Percentiles rank a stretch among this genome's conserved stretches.
These are phyloP conservation scores for Prunus padus DNA, from an alignment of 306 rosid species.

Conservation along the genomic window DNA sequence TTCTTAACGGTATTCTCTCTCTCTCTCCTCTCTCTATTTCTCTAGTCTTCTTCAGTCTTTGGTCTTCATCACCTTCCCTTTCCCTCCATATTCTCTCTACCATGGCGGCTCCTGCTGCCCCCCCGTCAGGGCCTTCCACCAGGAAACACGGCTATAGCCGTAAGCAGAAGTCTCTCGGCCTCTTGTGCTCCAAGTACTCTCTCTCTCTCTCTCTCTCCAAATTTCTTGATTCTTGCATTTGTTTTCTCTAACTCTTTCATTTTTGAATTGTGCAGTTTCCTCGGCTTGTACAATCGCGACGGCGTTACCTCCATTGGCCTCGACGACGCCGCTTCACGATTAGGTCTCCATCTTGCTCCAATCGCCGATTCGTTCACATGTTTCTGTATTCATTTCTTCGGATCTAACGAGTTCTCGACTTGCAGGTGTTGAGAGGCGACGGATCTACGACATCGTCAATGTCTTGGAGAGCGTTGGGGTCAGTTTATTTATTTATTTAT, in stretches of 20 bases:
- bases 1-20: conserved; percentile 35
- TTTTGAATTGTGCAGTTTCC: conserved; percentile 40
- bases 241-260: background rate
- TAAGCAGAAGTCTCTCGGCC: conserved; percentile 63
- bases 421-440: conserved; percentile 82
- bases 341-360: conserved; percentile 47
- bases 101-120: conserved; percentile 42
- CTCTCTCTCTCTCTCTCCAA: background rate
- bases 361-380: background rate
- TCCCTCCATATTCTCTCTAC: conserved; percentile 36
- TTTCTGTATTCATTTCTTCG: background rate
- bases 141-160: conserved; percentile 37
- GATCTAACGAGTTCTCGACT: background rate
- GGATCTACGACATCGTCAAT: conserved; percentile 93
- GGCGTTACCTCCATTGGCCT: conserved; percentile 63
- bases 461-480: conserved; percentile 93
- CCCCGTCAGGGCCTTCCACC: conserved; percentile 29
- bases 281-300: conserved; percentile 72
- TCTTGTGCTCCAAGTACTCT: conserved; percentile 81
- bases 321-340: conserved; percentile 81
- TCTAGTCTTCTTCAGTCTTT: background rate
- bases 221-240: background rate
- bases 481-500: background rate
- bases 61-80: background rate
- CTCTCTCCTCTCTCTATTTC: background rate